Base-by-base conservation (phyloP, 306 rosid species). In the Dalbergia cochinchinensis region DNA sequence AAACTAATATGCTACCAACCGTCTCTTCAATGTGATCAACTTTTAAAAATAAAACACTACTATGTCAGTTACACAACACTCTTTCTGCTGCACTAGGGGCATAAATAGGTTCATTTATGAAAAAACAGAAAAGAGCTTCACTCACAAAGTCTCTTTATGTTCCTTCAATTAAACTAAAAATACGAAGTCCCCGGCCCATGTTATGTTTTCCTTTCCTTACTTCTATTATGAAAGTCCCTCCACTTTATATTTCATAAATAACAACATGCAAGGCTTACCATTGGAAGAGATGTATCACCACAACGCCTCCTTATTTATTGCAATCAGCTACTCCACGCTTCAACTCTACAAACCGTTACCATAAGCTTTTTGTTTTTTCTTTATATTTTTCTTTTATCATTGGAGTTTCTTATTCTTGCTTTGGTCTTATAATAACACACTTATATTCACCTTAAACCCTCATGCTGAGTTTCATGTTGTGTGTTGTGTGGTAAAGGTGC, bases 271-370 rank as follows among this genome's bases (percentile, higher is more conserved):
- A 77, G 58, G n/a, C 57, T 63, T 65, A 59, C 34, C 9, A 62
- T 71, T 72, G 66, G 73, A 83, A 35, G 45, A 65, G 75, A 77
- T 14, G 22, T 26, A 71, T 41, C 44, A 76, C 19, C 42, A 44
- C 20, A 54, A 85, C 89, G 91, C 95, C 85, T 86, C 62, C 63
- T 58, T 79, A 89, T 89, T 91, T 88, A 91, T 82, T 89, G 47
- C 73, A 31, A 62, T 82, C 92, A 86, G 87, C 87, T 83, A 67
- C 82, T 80, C 58, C 91, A 80, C 78, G 80, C 78, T 75, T 83
- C 68, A 81, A 57, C 87, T 85, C 80, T 72, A 65, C 22, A 62
- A 75, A 71, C 65, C 86, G 86, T 87, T 85, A 55, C 87, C 75
- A 44, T 77, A 33, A 44, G 6, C 78, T 60, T 63, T 50, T 47